These are phyloP conservation scores for Trichosporon inkin DNA, from an alignment of 1,284 basidiomycete genomes.

Conservation along the genomic window DNA sequence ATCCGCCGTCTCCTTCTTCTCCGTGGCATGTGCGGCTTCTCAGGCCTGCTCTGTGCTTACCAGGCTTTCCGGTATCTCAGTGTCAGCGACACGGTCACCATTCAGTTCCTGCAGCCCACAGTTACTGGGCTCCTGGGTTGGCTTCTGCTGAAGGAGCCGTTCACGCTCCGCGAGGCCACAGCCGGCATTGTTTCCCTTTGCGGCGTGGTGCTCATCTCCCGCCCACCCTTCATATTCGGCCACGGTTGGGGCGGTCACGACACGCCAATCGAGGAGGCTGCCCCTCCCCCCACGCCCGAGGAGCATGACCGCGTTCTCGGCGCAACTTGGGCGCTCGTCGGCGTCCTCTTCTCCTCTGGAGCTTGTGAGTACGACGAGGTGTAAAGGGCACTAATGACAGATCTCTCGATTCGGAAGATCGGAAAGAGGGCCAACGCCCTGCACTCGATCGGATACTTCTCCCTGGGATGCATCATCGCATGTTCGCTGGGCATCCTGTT, in stretches of 20 bases:
- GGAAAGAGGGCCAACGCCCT: conserved; percentile 68
- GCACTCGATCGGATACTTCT: conserved; percentile 67
- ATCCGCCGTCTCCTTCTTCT: conserved; percentile 59
- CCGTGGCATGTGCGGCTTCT: conserved; percentile 60
- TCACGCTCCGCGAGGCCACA: conserved; percentile 59
- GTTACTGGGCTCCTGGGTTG: conserved; percentile 65
- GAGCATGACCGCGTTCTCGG: conserved; percentile 26
- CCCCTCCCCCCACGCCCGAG: conserved; percentile 1
- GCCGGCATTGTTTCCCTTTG: conserved; percentile 62
- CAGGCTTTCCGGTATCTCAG: conserved; percentile 65
- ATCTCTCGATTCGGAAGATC: conserved; percentile 64
- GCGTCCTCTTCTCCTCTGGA: conserved; percentile 35
- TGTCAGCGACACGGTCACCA: conserved; percentile 68
- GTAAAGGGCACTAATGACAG: conserved; percentile 44
- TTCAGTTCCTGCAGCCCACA: conserved; percentile 70
- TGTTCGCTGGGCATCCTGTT: conserved; percentile 48
- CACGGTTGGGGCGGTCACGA: conserved; percentile 37
- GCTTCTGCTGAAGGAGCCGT: conserved; percentile 63
- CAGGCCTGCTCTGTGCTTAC: conserved; percentile 54
- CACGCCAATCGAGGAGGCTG: conserved; percentile 10
- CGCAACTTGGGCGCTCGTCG: conserved; percentile 39
- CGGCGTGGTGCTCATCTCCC: conserved; percentile 63
- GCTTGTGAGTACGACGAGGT: conserved; percentile 41
- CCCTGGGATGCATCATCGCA: conserved; percentile 60
- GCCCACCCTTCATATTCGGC: conserved; percentile 59